Conservation (phyloP, 2,329 filamentous ascomycete genomes). For the Thermothelomyces thermophilus region DNA sequence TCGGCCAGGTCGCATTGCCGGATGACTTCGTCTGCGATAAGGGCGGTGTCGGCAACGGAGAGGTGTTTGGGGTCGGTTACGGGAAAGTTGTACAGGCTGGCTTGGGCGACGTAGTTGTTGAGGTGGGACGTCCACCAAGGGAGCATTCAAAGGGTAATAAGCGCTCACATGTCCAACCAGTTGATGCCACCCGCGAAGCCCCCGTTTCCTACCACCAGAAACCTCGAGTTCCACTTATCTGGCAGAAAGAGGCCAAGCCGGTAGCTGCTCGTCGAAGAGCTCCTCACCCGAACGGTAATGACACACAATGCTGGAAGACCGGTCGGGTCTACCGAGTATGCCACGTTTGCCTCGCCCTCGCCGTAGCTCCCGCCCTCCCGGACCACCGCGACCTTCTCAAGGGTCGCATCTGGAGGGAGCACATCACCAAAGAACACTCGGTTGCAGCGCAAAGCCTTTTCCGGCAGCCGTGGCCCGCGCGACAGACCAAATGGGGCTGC, state of each 20-base stretch:
- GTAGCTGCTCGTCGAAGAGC: constrained; percentile 30
- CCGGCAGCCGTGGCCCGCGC: neutral
- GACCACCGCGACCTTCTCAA: constrained; percentile 21
- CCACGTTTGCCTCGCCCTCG: constrained; percentile 31
- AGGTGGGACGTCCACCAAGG: constrained; percentile 38
- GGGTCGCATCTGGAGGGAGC: constrained; percentile 10
- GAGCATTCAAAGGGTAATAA: too few species aligned
- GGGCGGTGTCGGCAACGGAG: constrained; percentile 33
- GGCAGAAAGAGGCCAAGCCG: constrained; percentile 36
- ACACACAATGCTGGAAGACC: constrained; percentile 35
- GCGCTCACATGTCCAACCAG: constrained; percentile 26
- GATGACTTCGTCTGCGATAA: constrained; percentile 35
- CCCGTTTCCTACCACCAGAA: constrained; percentile 35
- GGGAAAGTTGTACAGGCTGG: constrained; percentile 41
- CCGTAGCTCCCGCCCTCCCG: constrained; percentile 30
- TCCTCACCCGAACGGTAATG: constrained; percentile 31
- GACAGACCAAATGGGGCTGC: neutral
- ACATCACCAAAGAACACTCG: constrained; percentile 7
- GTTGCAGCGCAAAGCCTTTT: constrained; percentile 5
- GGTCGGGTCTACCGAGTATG: constrained; percentile 32
- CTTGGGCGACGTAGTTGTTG: constrained; percentile 30
- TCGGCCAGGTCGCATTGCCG: constrained; percentile 43
- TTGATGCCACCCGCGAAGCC: constrained; percentile 33
- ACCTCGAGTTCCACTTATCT: constrained; percentile 30
- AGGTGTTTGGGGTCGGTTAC: constrained; percentile 37